phyloP scores from a whole-genome alignment of 768 basidiomycete species.

The Amanita pallidorosea region DNA sequence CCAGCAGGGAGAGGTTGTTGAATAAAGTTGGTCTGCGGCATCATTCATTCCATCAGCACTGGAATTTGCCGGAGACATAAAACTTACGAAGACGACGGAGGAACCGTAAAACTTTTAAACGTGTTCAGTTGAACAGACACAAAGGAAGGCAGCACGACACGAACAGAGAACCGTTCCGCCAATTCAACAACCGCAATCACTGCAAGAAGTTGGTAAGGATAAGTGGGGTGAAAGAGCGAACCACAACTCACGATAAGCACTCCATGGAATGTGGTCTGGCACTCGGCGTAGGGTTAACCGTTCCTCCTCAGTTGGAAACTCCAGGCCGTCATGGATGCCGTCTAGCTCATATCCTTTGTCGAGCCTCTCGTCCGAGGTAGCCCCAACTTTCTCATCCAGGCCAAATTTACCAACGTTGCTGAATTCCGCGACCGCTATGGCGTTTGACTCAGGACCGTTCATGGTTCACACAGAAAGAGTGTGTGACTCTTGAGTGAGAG shows the following conservation, averaged over 20 bases:
- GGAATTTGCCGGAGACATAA: background rate
- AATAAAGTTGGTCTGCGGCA: constrained; percentile 58
- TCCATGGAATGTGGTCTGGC: constrained; percentile 48
- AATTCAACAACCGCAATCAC: constrained; percentile 60
- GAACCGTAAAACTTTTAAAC: constrained; percentile 30
- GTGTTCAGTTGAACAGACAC: background rate
- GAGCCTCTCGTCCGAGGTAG: background rate
- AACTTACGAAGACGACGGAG: constrained; percentile 37
- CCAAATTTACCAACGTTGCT: background rate
- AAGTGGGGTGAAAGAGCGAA: constrained; percentile 2
- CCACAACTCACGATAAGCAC: constrained; percentile 33
- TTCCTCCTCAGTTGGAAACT: constrained; percentile 59
- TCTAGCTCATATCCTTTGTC: background rate
- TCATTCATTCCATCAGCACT: background rate
- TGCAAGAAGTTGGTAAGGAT: constrained; percentile 11
- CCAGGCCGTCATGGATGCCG: constrained; percentile 37
- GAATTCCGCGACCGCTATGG: background rate
- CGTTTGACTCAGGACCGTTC: background rate
- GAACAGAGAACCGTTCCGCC: constrained; percentile 64
- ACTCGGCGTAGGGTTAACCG: constrained; percentile 46
- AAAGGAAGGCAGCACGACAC: constrained; percentile 7
- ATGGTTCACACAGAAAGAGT: background rate
- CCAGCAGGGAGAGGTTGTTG: constrained; percentile 58
- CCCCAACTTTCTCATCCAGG: background rate
- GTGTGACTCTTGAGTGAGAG: background rate